Base-by-base conservation (phyloP, 768 basidiomycete species). In the Stropharia rugosoannulata region DNA sequence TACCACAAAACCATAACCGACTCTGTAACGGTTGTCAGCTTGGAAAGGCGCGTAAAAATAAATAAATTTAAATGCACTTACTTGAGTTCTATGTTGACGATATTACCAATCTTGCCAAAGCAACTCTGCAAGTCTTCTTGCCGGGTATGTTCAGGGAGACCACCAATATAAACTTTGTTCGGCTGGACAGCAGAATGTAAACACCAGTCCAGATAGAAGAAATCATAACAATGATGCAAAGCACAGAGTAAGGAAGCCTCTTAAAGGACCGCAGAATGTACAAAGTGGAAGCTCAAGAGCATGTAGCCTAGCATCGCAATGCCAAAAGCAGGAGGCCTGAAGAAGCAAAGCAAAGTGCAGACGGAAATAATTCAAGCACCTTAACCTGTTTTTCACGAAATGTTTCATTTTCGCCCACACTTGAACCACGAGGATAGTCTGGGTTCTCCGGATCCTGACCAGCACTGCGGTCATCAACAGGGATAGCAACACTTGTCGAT, bases 151-250 rank as follows among this genome's bases (percentile, higher is more conserved):
- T 92, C 89, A 60, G 92, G 93, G 57, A 94, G 81, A 61, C 91
- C 90, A 68, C 92, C 92, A 68, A 95, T 85, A 70, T 95, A 95
- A 71, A 95, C 87, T 77, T 95, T 95, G 77, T 92, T 93, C 77
- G 90, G 87, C 90, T 93, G 82, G 76, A 79, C 76, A 78, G 80
- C 79, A 82, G 75, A 84, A 79, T 71, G 80, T 86, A 77, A 86
- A 84, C 84, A 84, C 82, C 74, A 76, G 80, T 80, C 69, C 74
- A 80, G 75, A 79, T 70, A 75, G 70, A 70, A 72, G 69, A 67
- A 78, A 77, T 77, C 75, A 80, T 77, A 79, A 71, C 76, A 76
- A 71, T 71, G 71, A 72, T 73, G 73, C 74, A 71, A 70, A 69
- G 74, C 72, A 68, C 73, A 66, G 65, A 74, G 73, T 65, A 68